Percentiles rank a stretch among this genome's conserved stretches.
These are phyloP conservation scores for Sugiyamaella lignohabitans DNA, from an alignment of 805 yeast species.

Conservation along the genomic window DNA sequence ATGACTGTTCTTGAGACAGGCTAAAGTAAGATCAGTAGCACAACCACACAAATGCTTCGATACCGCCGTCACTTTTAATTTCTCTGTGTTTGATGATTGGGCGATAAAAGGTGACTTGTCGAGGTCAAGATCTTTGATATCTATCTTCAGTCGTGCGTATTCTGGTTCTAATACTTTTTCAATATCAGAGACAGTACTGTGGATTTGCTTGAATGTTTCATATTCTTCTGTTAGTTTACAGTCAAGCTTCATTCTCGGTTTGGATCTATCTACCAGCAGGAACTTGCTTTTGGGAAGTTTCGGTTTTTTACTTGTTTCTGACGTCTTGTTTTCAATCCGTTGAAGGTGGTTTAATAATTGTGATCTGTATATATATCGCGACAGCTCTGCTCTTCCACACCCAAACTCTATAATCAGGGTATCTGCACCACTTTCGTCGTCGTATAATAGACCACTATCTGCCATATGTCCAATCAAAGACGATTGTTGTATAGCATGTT, in stretches of 20 bases:
- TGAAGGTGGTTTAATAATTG: conserved; percentile 23
- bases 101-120: conserved; percentile 35
- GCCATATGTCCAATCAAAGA: conserved; percentile 67
- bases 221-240: conserved; percentile 54
- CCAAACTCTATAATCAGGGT: conserved; percentile 67
- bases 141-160: conserved; percentile 55
- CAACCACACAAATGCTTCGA: conserved; percentile 92
- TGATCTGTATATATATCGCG: conserved; percentile 47
- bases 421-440: conserved; percentile 9
- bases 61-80: conserved; percentile 41
- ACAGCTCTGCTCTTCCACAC: conserved; percentile 82
- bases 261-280: conserved; percentile 68
- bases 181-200: background rate
- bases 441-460: conserved; percentile 35
- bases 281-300: conserved; percentile 26
- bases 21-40: conserved; percentile 80
- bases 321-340: background rate
- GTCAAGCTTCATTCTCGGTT: conserved; percentile 74
- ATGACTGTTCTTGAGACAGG: conserved; percentile 45
- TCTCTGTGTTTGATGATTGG: background rate
- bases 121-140: conserved; percentile 68
- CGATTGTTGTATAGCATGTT: conserved; percentile 79
- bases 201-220: conserved; percentile 17
- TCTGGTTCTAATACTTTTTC: conserved; percentile 5
- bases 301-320: background rate